Base-by-base conservation (phyloP, 2,329 filamentous ascomycete genomes). In the Venturia asperata region DNA sequence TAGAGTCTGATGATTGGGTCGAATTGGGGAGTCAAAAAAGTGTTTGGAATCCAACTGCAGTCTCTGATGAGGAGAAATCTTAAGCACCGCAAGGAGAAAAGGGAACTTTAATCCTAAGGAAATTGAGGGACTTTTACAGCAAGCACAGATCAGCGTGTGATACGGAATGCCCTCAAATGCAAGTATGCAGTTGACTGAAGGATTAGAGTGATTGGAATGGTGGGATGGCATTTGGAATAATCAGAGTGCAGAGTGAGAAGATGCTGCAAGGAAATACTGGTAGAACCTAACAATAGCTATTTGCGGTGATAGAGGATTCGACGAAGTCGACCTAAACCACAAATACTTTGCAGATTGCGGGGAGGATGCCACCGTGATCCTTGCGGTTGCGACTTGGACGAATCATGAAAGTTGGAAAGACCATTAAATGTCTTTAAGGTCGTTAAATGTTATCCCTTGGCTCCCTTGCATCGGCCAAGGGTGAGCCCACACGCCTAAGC, bases 391-490 rank as follows among this genome's bases (percentile, higher is more conserved):
- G 13, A 56, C 6, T 34, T 30, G 49, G 27, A 24, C 52, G 30
- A 58, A 58, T 58, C 52, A 58, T 21, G 17, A 21, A 52, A 5
- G 47, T 27, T 52, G 21, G 47, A 52, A 56, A 56, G 27, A 10
- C 27, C 27, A 7, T 47, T 21, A 47, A 24, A 49, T 49, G n/a
- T 6, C 30, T 3, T 34, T 34, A 34, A 34, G 30, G 3, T 52
- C 52, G 52, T 58, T 58, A 58, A n/a, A 58, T 37, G 30, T 37
- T 58, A 37, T 58, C 52, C 52, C 52, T 58, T 58, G 52, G 30
- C 30, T 37, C 52, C 52, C 52, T 58, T 58, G 27, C 52, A 11
- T 58, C 30, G 37, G 52, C 52, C 30, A 58, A 52, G 7, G 24
- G n/a, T 27, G n/a, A n/a, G 15, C 7, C 30, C 9, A 24, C 15